Conservation (phyloP, 176 grass and related monocot species). For the Eleusine indica region DNA sequence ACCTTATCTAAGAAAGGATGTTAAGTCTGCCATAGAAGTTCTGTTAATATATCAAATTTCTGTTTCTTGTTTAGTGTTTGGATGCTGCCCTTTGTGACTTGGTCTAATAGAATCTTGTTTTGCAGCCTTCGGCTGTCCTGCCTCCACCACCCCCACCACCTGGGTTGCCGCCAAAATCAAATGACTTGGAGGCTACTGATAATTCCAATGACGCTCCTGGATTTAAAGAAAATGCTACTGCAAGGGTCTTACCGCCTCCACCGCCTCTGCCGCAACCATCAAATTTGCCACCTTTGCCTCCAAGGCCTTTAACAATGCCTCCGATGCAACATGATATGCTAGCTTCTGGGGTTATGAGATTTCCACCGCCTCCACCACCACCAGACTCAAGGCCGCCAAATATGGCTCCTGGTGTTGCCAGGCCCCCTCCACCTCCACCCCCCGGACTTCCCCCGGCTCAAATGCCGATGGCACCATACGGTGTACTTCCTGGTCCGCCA, state of each 20-base stretch:
- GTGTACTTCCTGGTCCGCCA: constrained; percentile 71
- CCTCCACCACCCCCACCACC: constrained; percentile 79
- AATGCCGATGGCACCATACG: constrained; percentile 68
- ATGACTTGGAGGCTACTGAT: constrained; percentile 45
- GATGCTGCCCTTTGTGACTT: constrained; percentile 29
- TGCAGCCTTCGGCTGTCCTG: constrained; percentile 52
- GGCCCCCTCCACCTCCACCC: constrained; percentile 70
- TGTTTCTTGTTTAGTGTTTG: constrained; percentile 27
- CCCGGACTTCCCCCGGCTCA: constrained; percentile 67
- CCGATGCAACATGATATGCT: constrained; percentile 69
- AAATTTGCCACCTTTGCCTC: constrained; percentile 63
- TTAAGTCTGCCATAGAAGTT: constrained; percentile 13
- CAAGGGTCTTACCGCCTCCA: constrained; percentile 38
- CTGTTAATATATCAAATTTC: constrained; percentile 4
- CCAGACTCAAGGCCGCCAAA: constrained; percentile 70
- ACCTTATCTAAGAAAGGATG: background rate
- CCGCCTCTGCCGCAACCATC: constrained; percentile 48
- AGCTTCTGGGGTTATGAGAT: constrained; percentile 63
- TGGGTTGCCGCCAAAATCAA: constrained; percentile 59
- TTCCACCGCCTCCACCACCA: constrained; percentile 78
- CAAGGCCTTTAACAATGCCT: constrained; percentile 41
- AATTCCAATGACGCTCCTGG: constrained; percentile 39
- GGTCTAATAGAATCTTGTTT: constrained; percentile 34
- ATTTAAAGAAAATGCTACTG: constrained; percentile 43
- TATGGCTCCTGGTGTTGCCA: constrained; percentile 67